Base-by-base conservation (phyloP, 768 basidiomycete genomes). In the Suillus subluteus region DNA sequence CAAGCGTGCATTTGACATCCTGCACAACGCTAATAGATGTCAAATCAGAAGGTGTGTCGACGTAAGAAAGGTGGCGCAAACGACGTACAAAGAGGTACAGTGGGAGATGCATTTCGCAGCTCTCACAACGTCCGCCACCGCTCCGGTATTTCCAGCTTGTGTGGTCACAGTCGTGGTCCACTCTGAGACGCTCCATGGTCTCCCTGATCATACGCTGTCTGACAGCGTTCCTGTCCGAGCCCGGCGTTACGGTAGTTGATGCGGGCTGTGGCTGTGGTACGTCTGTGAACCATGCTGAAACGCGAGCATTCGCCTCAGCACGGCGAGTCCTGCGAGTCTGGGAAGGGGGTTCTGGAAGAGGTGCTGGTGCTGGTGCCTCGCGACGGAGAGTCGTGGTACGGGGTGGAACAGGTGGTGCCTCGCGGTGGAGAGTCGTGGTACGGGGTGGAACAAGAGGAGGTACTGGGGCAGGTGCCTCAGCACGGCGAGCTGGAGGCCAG, bases 121-220 rank as follows among this genome's bases (percentile, higher is more conserved):
- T 79, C 62, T 87, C 82, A 62, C 88, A 89, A 12, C 35, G 59
- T 6, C 82, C 84, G 0, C 79, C 80, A 0, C 86, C 86, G 2
- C 72, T 1, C 0, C 81, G 76, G 46, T 81, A 81, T 32, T 69
- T 74, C 87, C 88, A 89, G 0, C n/a, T 59, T 56, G 75, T 76
- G 4, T 81, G 77, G 13, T 66, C 21, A 65, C 90, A 91, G 3
- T 87, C 81, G 70, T 91, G 90, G 66, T 86, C 82, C 6, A 78
- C 74, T 11, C 86, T 75, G 48, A 91, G 76, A 5, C 78, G 66
- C 1, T 79, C 80, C 59, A 77, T 78, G 69, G 72, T 77, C 50
- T 75, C 70, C 15, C 48, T 70, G 3, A 83, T 74, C 58, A 75
- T 68, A 40, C 66, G 66, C 32, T 70, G 68, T 38, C 73, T 70